Percentiles rank a stretch among this genome's conserved stretches.
These are phyloP conservation scores for Pseudogymnoascus sp. DNA, from an alignment of 2,329 filamentous ascomycete genomes.

Conservation along the genomic window DNA sequence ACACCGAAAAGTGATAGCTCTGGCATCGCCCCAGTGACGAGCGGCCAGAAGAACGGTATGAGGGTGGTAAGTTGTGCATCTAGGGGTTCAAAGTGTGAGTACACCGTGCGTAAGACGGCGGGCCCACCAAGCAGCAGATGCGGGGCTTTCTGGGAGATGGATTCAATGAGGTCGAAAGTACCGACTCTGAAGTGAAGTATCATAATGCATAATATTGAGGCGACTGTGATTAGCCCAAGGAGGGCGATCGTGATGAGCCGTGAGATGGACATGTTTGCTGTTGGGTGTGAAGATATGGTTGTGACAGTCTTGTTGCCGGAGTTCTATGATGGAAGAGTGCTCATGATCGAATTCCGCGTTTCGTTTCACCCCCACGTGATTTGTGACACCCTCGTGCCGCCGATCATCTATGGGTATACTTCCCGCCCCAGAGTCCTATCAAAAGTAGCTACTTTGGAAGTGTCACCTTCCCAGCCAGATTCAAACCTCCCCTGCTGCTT, in stretches of 20 bases:
- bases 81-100: conserved; percentile 9
- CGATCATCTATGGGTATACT: neutral
- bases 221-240: neutral
- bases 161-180: neutral
- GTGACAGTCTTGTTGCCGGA: neutral
- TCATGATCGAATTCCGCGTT: neutral
- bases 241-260: neutral
- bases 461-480: neutral
- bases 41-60: conserved; percentile 23
- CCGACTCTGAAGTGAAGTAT: neutral
- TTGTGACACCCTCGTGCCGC: neutral
- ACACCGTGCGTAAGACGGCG: neutral
- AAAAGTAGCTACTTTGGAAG: neutral
- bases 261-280: neutral
- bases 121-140: neutral
- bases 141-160: neutral
- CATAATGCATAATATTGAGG: neutral
- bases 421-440: neutral
- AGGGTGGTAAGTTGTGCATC: conserved; percentile 20
- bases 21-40: conserved; percentile 14
- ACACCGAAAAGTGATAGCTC: conserved; percentile 19
- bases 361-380: neutral
- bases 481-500: neutral
- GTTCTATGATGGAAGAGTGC: neutral
- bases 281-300: neutral